A percentile compares a stretch with the other conserved stretches of the same genome.
These are phyloP conservation scores for Cruciata laevipes DNA, from an alignment of 257 asterid genomes.

Conservation along the genomic window DNA sequence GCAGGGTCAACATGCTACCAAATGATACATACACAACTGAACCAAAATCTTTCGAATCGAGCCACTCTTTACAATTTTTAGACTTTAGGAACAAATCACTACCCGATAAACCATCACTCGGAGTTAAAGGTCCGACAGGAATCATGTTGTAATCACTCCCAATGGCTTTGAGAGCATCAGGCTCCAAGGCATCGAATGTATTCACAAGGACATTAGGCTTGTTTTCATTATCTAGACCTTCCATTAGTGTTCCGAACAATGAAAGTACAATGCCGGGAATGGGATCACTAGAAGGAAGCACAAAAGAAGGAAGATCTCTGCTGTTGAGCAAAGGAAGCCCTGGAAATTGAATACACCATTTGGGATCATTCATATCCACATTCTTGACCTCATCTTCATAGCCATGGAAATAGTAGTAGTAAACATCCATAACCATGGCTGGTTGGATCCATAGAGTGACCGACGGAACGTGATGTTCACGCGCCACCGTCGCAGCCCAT, in stretches of 20 bases:
- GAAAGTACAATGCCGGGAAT: neutral
- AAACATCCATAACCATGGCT: slow-evolving; percentile 24
- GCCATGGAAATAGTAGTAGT: slow-evolving; percentile 29
- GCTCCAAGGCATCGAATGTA: slow-evolving; percentile 25
- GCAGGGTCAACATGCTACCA: slow-evolving; percentile 21
- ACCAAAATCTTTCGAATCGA: slow-evolving; percentile 15
- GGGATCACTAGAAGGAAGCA: neutral
- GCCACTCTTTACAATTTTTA: slow-evolving; percentile 17
- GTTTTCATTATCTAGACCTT: slow-evolving; percentile 18
- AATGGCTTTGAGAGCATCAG: slow-evolving; percentile 20
- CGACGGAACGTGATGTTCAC: slow-evolving; percentile 27
- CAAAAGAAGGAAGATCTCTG: too few species aligned
- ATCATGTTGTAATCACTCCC: slow-evolving; percentile 22
- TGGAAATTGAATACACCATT: too few species aligned
- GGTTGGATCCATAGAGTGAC: slow-evolving; percentile 39
- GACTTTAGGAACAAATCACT: slow-evolving; percentile 19
- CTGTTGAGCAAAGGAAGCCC: too few species aligned
- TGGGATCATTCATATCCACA: too few species aligned
- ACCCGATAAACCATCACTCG: slow-evolving; percentile 12
- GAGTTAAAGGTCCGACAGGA: slow-evolving; percentile 35
- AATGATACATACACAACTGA: slow-evolving; percentile 30
- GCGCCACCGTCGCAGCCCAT: slow-evolving; percentile 30
- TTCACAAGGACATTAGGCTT: slow-evolving; percentile 23
- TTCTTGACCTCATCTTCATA: slow-evolving; percentile 21
- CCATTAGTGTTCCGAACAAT: slow-evolving; percentile 21